A percentile compares a stretch with the other conserved stretches of the same genome.
Evolutionary conservation across 2,329 filamentous ascomycete species (phyloP).

Genomic region (Exophiala xenobiotica): DNA sequence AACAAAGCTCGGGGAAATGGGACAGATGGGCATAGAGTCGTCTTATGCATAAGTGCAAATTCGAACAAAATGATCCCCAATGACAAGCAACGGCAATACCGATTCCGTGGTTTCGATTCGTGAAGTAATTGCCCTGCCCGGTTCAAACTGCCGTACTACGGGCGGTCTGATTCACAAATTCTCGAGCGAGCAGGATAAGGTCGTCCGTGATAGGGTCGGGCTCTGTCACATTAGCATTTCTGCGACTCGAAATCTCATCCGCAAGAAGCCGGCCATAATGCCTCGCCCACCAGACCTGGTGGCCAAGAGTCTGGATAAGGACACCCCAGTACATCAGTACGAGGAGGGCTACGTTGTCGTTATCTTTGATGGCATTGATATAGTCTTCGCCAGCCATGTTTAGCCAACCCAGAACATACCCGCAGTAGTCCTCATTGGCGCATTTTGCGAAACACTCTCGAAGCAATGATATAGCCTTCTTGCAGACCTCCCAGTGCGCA

Average conservation of each 20-base stretch:
- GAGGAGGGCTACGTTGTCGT: constrained; percentile 21
- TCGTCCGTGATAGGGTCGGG: background rate
- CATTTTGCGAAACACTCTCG: constrained; percentile 21
- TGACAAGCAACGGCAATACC: no score
- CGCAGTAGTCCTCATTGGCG: constrained; percentile 11
- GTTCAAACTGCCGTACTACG: no score
- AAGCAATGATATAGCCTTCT: constrained; percentile 17
- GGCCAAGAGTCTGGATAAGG: constrained; percentile 16
- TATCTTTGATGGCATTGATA: constrained; percentile 17
- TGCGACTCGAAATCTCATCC: constrained; percentile 15
- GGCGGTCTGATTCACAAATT: background rate
- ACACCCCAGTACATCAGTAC: constrained; percentile 29
- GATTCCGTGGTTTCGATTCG: no score
- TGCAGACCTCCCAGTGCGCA: constrained; percentile 19
- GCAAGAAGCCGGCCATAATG: constrained; percentile 22
- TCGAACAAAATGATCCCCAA: no score
- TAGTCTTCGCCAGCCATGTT: constrained; percentile 27
- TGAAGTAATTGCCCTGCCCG: no score
- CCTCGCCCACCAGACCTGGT: constrained; percentile 24
- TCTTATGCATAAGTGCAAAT: no score
- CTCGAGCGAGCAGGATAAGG: background rate
- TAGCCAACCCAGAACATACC: constrained; percentile 23
- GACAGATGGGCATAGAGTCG: no score
- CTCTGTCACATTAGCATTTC: background rate
- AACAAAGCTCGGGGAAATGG: no score